phyloP scores from a whole-genome alignment of 768 basidiomycete species.

The Lentinula aciculospora region DNA sequence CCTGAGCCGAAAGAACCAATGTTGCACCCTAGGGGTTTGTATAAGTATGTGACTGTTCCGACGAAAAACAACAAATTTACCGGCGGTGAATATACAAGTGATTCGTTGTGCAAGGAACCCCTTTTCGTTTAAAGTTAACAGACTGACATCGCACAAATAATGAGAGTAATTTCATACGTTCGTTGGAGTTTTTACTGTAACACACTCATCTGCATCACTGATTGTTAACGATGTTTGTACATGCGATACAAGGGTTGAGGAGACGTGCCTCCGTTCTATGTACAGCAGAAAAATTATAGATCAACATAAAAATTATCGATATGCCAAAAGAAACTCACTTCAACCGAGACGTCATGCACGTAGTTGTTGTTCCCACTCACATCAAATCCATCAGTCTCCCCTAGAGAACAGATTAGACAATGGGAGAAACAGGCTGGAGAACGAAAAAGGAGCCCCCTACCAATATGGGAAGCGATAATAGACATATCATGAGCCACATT shows the following conservation, averaged over 20 bases:
- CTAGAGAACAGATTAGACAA: neutral
- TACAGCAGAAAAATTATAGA: neutral
- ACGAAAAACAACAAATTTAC: neutral
- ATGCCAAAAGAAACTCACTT: constrained; percentile 7
- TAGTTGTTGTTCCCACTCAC: constrained; percentile 20
- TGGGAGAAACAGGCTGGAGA: neutral
- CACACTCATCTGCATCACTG: constrained; percentile 21
- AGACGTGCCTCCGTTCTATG: constrained; percentile 1
- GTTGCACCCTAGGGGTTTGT: constrained; percentile 14
- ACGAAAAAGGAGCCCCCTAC: neutral
- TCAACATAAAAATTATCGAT: neutral
- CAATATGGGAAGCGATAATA: constrained; percentile 18
- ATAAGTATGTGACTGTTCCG: too few species aligned
- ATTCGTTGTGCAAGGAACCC: constrained; percentile 14
- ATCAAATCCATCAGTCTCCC: constrained; percentile 20
- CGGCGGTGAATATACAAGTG: constrained; percentile 14
- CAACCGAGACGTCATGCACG: constrained; percentile 27
- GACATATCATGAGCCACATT: constrained; percentile 18
- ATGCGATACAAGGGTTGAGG: neutral
- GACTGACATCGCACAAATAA: too few species aligned
- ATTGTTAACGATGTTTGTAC: neutral
- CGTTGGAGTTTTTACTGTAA: constrained; percentile 26
- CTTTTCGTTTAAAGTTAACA: neutral
- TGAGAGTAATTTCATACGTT: neutral
- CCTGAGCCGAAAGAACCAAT: constrained; percentile 17